A percentile compares a stretch with the other conserved stretches of the same genome.
These are phyloP conservation scores for Juncus effusus DNA, from an alignment of 176 grass and related monocot genomes.

Conservation along the genomic window DNA sequence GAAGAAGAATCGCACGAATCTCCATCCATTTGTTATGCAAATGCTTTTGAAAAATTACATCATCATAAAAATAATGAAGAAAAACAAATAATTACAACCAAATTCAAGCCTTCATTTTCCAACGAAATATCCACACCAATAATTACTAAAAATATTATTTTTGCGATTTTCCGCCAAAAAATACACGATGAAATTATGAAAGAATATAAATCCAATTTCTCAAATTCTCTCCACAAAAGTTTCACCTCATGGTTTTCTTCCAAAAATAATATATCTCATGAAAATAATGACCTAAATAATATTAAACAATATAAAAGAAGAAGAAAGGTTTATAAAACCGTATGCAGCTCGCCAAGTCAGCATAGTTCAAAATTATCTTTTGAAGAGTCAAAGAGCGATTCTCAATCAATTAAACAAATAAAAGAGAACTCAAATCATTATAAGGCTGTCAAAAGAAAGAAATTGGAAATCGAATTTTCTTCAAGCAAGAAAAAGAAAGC, in stretches of 20 bases:
- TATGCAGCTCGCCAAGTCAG: slow-evolving; percentile 32
- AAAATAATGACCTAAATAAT: slow-evolving; percentile 34
- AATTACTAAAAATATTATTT: slow-evolving; percentile 55
- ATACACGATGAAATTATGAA: slow-evolving; percentile 57
- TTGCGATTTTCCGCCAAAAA: slow-evolving; percentile 65
- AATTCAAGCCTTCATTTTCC: slow-evolving; percentile 42
- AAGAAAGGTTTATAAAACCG: slow-evolving; percentile 46
- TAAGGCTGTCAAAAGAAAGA: slow-evolving; percentile 62
- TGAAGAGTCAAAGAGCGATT: slow-evolving; percentile 29
- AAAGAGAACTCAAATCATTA: slow-evolving; percentile 26
- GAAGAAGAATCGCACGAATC: slow-evolving; percentile 37
- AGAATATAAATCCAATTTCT: slow-evolving; percentile 40
- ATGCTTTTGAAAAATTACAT: slow-evolving; percentile 66
- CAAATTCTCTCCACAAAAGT: slow-evolving; percentile 44
- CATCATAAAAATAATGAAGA: slow-evolving; percentile 36
- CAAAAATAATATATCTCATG: slow-evolving; percentile 28
- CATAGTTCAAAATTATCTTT: slow-evolving; percentile 45
- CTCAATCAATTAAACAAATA: slow-evolving; percentile 30
- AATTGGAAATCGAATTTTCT: background rate
- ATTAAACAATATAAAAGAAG: slow-evolving; percentile 60
- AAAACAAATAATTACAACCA: slow-evolving; percentile 30
- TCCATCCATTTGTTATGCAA: slow-evolving; percentile 35
- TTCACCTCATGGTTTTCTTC: slow-evolving; percentile 41
- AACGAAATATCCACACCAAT: slow-evolving; percentile 21
- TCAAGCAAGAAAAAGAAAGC: slow-evolving; percentile 21